Evolutionary conservation across 2,329 filamentous ascomycete species (phyloP).

Genomic region (Zasmidium citrigriseum): DNA sequence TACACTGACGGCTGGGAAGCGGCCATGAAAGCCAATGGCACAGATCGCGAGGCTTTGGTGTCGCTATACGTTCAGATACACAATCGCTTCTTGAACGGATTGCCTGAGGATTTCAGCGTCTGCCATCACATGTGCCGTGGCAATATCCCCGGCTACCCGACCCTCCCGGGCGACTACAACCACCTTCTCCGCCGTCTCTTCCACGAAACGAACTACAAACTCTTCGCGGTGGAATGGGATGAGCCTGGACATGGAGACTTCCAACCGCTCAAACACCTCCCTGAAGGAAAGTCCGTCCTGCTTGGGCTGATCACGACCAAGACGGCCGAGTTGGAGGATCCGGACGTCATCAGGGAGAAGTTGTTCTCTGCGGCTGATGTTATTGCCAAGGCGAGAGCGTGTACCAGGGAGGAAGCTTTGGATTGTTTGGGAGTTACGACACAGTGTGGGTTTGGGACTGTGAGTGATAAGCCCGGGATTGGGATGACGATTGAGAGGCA

Average conservation of each 20-base stretch:
- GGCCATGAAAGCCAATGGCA: conserved; percentile 66
- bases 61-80: conserved; percentile 73
- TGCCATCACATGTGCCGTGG: conserved; percentile 71
- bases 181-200: conserved; percentile 41
- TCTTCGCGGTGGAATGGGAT: conserved; percentile 43
- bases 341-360: conserved; percentile 45
- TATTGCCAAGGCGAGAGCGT: conserved; percentile 65
- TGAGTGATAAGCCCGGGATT: conserved; percentile 55
- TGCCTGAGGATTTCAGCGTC: conserved; percentile 69
- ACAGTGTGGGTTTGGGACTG: conserved; percentile 59
- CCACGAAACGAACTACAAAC: conserved; percentile 31
- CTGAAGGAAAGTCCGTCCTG: conserved; percentile 47
- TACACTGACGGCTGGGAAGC: conserved; percentile 68
- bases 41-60: conserved; percentile 65
- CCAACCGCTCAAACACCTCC: conserved; percentile 45
- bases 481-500: conserved; percentile 60
- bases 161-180: conserved; percentile 49
- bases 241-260: conserved; percentile 49
- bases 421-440: conserved; percentile 68
- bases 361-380: conserved; percentile 60
- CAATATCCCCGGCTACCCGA: conserved; percentile 48
- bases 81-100: conserved; percentile 66
- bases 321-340: conserved; percentile 46
- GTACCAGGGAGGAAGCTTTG: conserved; percentile 63
- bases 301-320: conserved; percentile 50